These are phyloP conservation scores for Globisporangium alternatum DNA, from an alignment of 352 stramenopile genomes.

Conservation along the genomic window DNA sequence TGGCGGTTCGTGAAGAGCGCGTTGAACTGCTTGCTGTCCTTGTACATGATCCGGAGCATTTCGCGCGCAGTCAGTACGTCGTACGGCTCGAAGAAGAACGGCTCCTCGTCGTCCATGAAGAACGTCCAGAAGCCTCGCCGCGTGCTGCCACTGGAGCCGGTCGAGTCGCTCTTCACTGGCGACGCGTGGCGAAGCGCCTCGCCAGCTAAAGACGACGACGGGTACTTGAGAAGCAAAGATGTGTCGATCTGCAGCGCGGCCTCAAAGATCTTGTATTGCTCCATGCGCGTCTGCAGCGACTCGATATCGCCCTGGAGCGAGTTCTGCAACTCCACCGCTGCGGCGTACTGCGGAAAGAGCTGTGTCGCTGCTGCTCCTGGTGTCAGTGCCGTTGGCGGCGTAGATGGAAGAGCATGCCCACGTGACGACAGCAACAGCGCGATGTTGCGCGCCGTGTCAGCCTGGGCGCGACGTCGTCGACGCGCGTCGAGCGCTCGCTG, in stretches of 20 bases:
- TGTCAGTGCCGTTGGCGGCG: neutral
- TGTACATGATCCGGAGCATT: conserved; percentile 26
- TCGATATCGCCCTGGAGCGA: conserved; percentile 30
- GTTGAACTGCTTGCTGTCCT: conserved; percentile 27
- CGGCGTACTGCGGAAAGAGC: conserved; percentile 22
- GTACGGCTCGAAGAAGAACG: conserved; percentile 47
- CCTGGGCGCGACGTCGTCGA: conserved; percentile 2
- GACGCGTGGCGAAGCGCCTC: conserved; percentile 11
- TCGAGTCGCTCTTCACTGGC: conserved; percentile 4
- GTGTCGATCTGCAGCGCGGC: conserved; percentile 27
- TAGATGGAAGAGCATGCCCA: neutral
- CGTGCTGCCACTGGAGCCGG: conserved; percentile 7
- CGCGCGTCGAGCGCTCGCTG: conserved; percentile 20
- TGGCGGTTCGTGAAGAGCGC: conserved; percentile 21
- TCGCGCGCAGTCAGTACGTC: conserved; percentile 19
- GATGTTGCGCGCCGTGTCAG: conserved; percentile 3
- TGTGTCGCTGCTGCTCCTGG: neutral
- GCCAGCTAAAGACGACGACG: neutral
- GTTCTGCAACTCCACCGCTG: conserved; percentile 27
- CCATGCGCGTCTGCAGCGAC: conserved; percentile 21
- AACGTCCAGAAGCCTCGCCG: conserved; percentile 31
- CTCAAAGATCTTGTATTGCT: conserved; percentile 35
- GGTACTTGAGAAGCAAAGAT: neutral
- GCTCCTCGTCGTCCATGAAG: conserved; percentile 36
- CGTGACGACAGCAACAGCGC: neutral